Percentiles rank a stretch among this genome's conserved stretches.
Evolutionary conservation across 352 stramenopile genomes (phyloP).

Genomic region (Pythium utonaiense): DNA sequence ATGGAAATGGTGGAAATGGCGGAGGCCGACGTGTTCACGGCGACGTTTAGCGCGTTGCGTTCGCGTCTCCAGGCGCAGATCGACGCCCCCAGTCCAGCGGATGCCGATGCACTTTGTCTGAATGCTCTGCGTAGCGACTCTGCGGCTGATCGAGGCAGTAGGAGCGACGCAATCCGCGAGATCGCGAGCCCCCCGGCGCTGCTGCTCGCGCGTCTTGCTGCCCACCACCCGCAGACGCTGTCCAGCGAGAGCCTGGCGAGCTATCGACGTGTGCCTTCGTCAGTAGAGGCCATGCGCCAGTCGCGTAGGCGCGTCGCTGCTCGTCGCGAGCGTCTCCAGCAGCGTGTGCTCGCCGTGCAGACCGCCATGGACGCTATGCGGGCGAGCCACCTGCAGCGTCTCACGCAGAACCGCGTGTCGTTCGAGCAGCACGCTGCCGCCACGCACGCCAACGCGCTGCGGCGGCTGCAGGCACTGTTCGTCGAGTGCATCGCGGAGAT

Average conservation of each 20-base stretch:
- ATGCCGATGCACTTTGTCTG: background rate
- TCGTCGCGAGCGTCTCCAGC: background rate
- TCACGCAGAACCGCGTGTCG: background rate
- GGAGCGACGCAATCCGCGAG: background rate
- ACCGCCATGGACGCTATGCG: constrained; percentile 3
- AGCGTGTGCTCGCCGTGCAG: background rate
- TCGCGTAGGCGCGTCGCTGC: background rate
- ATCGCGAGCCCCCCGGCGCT: background rate
- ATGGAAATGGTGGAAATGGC: background rate
- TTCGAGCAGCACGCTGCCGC: background rate
- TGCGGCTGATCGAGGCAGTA: background rate
- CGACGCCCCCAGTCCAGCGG: background rate
- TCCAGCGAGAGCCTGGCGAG: background rate
- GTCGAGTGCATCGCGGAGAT: constrained; percentile 19
- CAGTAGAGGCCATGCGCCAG: background rate
- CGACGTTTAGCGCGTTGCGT: constrained; percentile 3
- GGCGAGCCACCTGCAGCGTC: background rate
- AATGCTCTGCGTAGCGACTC: background rate
- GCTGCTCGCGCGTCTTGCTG: background rate
- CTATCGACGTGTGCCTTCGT: background rate
- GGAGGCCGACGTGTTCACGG: background rate
- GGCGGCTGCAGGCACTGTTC: constrained; percentile 13
- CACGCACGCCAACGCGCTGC: background rate
- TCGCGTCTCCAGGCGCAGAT: constrained; percentile 9
- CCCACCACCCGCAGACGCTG: background rate